These are phyloP conservation scores for Stachybotrys chlorohalonatus DNA, from an alignment of 2,329 filamentous ascomycete genomes.

Conservation along the genomic window DNA sequence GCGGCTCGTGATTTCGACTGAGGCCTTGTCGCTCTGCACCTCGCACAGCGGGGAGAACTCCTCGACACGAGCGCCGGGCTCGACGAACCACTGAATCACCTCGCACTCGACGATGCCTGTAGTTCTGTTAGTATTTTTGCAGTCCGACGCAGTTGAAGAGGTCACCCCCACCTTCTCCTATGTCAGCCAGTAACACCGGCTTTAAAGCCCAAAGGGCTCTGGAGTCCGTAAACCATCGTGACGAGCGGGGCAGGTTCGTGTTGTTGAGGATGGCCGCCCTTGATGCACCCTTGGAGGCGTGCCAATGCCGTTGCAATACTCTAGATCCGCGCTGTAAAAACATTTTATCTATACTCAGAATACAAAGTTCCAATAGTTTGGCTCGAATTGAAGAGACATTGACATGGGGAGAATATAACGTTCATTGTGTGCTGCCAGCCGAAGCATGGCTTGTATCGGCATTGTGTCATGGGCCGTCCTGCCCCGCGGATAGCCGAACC, in stretches of 20 bases:
- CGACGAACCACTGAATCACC: constrained; percentile 98
- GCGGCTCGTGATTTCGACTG: constrained; percentile 84
- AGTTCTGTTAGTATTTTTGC: constrained; percentile 6
- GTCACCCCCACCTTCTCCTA: constrained; percentile 61
- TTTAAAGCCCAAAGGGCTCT: constrained; percentile 51
- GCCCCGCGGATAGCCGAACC: constrained; percentile 30
- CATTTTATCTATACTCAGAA: constrained; percentile 27
- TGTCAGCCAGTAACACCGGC: constrained; percentile 75
- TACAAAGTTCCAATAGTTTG: too few relatives aligned
- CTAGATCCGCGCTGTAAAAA: constrained; percentile 45
- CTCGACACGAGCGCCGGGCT: constrained; percentile 89
- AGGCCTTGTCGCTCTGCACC: constrained; percentile 95
- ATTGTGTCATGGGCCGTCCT: constrained; percentile 19
- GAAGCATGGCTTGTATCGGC: constrained; percentile 21
- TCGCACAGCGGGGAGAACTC: constrained; percentile 98
- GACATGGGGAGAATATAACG: constrained; percentile 3
- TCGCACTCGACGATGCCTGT: constrained; percentile 95
- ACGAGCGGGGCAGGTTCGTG: constrained; percentile 17
- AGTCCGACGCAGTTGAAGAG: not conserved
- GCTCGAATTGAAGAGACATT: not conserved
- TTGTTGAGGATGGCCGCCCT: constrained; percentile 22
- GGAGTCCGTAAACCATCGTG: constrained; percentile 43
- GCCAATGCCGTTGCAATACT: constrained; percentile 42
- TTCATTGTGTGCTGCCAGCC: not conserved
- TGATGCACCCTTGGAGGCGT: constrained; percentile 29